These are phyloP conservation scores for Aspergillus floridensis DNA, from an alignment of 2,329 filamentous ascomycete genomes.

Conservation along the genomic window DNA sequence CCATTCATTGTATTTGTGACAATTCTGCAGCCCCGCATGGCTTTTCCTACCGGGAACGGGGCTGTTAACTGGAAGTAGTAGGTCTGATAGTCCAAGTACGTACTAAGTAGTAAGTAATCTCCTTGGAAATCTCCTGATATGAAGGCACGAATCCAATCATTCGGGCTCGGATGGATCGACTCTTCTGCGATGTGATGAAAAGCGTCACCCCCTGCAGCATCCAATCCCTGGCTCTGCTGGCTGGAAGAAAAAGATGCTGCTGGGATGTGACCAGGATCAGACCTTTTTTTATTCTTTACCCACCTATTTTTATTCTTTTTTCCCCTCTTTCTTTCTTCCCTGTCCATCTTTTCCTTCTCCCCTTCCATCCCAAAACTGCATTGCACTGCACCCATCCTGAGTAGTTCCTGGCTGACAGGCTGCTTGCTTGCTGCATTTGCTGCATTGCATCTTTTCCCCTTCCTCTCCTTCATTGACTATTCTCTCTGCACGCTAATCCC, in stretches of 20 bases:
- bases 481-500: slow-evolving; percentile 5
- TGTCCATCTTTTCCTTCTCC: neutral
- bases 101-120: neutral
- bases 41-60: neutral
- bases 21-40: neutral
- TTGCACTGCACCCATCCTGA: neutral
- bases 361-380: neutral
- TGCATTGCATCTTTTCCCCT: neutral
- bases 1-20: neutral
- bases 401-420: too few relatives aligned
- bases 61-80: neutral
- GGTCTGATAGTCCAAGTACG: neutral
- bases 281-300: slow-evolving; percentile 8
- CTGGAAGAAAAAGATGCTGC: neutral
- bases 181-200: slow-evolving; percentile 21
- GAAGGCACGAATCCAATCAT: slow-evolving; percentile 8
- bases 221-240: slow-evolving; percentile 13
- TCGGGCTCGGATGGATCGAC: slow-evolving; percentile 2
- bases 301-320: slow-evolving; percentile 14
- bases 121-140: neutral
- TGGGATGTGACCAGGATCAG: neutral
- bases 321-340: slow-evolving; percentile 5
- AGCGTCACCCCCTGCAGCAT: slow-evolving; percentile 18
- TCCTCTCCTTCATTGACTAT: neutral
- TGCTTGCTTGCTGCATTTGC: too few relatives aligned